Evolutionary conservation across 2,329 filamentous ascomycete genomes (phyloP).

Genomic region (Pseudonectria buxi): DNA sequence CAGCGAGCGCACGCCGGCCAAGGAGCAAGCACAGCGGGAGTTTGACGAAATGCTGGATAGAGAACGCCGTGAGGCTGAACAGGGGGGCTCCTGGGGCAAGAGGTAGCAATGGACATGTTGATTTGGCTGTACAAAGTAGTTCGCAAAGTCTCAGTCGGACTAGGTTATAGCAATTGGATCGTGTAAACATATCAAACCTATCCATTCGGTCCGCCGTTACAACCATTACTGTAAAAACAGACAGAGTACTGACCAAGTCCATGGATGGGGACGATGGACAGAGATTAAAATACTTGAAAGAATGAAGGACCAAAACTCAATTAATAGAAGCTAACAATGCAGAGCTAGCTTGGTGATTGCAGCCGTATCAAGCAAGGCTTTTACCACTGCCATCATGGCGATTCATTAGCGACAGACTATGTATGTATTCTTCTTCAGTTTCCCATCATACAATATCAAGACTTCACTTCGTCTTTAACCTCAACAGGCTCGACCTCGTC

Average conservation of each 20-base stretch:
- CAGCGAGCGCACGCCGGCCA: conserved; percentile 31
- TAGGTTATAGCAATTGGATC: background rate
- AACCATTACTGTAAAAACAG: too few species aligned
- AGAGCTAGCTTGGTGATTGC: background rate
- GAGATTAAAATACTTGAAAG: too few species aligned
- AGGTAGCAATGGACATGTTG: conserved; percentile 6
- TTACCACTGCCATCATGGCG: too few species aligned
- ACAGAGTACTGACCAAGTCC: too few species aligned
- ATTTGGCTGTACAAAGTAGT: conserved; percentile 1
- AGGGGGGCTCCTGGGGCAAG: conserved; percentile 22
- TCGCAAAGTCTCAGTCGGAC: background rate
- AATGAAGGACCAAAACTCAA: too few species aligned
- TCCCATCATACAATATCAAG: conserved; percentile 9
- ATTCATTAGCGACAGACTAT: background rate
- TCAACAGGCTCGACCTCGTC: conserved; percentile 28
- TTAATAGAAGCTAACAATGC: background rate
- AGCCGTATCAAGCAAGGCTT: background rate
- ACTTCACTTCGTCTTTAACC: conserved; percentile 29
- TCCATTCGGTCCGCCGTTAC: too few species aligned
- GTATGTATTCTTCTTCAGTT: background rate
- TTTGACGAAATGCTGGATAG: conserved; percentile 44
- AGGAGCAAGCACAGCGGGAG: conserved; percentile 42
- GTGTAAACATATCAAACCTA: background rate
- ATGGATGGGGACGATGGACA: too few species aligned
- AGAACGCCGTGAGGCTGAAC: conserved; percentile 30